These are phyloP conservation scores for Hanseniaspora thailandica DNA, from an alignment of 805 yeast genomes.

Conservation along the genomic window DNA sequence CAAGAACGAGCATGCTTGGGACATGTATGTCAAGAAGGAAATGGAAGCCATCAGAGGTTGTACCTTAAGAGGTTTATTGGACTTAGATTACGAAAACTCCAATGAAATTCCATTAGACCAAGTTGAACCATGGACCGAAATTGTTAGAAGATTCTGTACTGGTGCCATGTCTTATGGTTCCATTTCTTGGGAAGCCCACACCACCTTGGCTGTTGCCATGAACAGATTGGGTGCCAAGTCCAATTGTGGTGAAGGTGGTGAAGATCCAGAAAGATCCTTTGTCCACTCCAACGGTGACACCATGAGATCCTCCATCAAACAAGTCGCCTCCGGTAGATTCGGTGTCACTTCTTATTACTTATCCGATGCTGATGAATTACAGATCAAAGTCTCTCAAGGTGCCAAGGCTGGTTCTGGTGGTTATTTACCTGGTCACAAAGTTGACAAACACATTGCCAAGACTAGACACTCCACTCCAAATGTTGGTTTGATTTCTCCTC, in stretches of 20 bases:
- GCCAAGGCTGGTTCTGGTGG: slow-evolving; percentile 99
- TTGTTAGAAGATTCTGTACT: slow-evolving; percentile 92
- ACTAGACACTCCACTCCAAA: slow-evolving; percentile 95
- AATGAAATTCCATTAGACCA: slow-evolving; percentile 85
- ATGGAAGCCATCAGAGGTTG: slow-evolving; percentile 84
- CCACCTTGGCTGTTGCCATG: slow-evolving; percentile 97
- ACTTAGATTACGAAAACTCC: slow-evolving; percentile 66
- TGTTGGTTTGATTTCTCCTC: slow-evolving; percentile 94
- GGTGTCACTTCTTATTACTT: slow-evolving; percentile 94
- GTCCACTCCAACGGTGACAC: slow-evolving; percentile 83
- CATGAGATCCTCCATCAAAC: slow-evolving; percentile 97
- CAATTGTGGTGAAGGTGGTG: slow-evolving; percentile 99
- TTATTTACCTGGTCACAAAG: slow-evolving; percentile 92
- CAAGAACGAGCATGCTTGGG: slow-evolving; percentile 88
- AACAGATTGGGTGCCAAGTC: slow-evolving; percentile 95
- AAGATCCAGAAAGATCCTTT: slow-evolving; percentile 80
- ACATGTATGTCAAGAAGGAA: slow-evolving; percentile 78
- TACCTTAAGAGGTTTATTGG: slow-evolving; percentile 86
- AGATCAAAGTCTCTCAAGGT: slow-evolving; percentile 98
- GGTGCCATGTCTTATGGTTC: slow-evolving; percentile 99
- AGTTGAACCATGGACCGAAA: slow-evolving; percentile 99
- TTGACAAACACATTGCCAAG: slow-evolving; percentile 73
- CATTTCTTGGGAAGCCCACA: slow-evolving; percentile 95
- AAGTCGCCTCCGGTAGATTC: slow-evolving; percentile 93
- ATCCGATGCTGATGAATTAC: slow-evolving; percentile 94